Evolutionary conservation across 371 early-diverging fungal species (phyloP), one percentile per base, ranked within the genome.

Genomic region (Mucor irregularis): DNA sequence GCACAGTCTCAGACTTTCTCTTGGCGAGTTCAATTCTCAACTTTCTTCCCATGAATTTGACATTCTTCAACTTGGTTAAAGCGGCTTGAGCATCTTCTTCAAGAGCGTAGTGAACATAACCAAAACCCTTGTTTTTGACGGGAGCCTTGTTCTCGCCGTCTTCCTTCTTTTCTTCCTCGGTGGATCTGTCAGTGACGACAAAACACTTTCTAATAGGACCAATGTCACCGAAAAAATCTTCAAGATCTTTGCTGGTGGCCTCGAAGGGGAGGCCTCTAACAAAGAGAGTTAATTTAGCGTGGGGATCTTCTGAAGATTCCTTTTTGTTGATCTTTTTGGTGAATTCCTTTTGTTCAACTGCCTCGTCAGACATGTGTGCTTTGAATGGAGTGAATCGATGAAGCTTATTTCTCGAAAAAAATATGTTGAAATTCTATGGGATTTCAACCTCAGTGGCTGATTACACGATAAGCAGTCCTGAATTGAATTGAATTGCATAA

Each of bases 141-240:
- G 56, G 58, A 53, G 39, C 61, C 14, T 24, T 42, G 5, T 19
- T 19, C 21, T 21, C 42, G 24, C 24, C 21, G 11, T 34, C 35
- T 10, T 34, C 35, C 35, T 34, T 34, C 24, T 42, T 42, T 50
- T 39, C 58, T 49, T 74, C 71, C n/a, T 71, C 42, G 26, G 33
- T 48, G 5, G 30, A 31, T 17, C 60, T 65, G 54, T 85, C 74
- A 38, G 75, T 64, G 0, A 95, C 95, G 24, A 95, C 92, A 72
- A 96, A 97, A 66, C 93, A 93, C 19, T 88, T 87, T 38, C 93
- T 78, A 28, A 95, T 69, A 10, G 98, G 97, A 4, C 97, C 98
- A 31, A 95, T 68, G 11, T 91, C 91, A 39, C 86, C 80, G 71
- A 96, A 96, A 70, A 93, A 94, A 19, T 74, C 84, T 67, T 93